A percentile compares a stretch with the other conserved stretches of the same genome.
Conservation (phyloP, 2,329 filamentous ascomycete genomes). For the Zymoseptoria ardabiliae region DNA sequence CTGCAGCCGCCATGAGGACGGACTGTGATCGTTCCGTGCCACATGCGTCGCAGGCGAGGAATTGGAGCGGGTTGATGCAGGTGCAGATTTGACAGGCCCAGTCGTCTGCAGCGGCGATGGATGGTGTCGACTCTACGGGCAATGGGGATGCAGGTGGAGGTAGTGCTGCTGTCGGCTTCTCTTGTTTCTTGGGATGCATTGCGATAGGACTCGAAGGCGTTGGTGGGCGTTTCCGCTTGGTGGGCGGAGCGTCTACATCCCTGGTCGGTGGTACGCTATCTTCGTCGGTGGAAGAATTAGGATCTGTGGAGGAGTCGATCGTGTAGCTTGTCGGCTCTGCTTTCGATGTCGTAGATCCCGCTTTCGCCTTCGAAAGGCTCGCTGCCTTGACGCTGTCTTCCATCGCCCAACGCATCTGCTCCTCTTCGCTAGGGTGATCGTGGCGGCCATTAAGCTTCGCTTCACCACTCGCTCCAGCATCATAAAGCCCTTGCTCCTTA, state of each 20-base stretch:
- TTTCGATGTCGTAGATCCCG: not conserved
- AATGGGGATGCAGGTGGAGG: not conserved
- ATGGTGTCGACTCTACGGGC: not conserved
- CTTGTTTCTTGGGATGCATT: conserved; percentile 7
- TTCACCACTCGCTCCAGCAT: conserved; percentile 12
- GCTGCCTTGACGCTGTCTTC: conserved; percentile 23
- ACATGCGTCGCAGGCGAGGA: conserved; percentile 55
- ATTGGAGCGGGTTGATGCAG: conserved; percentile 53
- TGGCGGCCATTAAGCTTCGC: not conserved
- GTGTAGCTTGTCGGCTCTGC: not conserved
- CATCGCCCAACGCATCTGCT: conserved; percentile 33
- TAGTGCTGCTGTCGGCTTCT: not conserved
- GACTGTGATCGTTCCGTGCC: conserved; percentile 46
- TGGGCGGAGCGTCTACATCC: not conserved
- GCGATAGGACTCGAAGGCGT: conserved; percentile 3
- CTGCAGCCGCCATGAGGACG: conserved; percentile 22
- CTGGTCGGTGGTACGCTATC: not conserved
- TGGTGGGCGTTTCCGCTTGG: conserved; percentile 1
- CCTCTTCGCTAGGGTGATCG: conserved; percentile 26
- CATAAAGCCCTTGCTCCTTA: conserved; percentile 31
- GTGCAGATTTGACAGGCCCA: conserved; percentile 58
- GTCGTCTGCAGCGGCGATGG: conserved; percentile 25
- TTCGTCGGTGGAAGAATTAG: not conserved
- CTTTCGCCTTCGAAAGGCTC: not conserved
- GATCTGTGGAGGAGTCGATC: not conserved